A percentile compares a stretch with the other conserved stretches of the same genome.
Conservation (phyloP, 768 basidiomycete genomes). For the Tulasnella sp. region DNA sequence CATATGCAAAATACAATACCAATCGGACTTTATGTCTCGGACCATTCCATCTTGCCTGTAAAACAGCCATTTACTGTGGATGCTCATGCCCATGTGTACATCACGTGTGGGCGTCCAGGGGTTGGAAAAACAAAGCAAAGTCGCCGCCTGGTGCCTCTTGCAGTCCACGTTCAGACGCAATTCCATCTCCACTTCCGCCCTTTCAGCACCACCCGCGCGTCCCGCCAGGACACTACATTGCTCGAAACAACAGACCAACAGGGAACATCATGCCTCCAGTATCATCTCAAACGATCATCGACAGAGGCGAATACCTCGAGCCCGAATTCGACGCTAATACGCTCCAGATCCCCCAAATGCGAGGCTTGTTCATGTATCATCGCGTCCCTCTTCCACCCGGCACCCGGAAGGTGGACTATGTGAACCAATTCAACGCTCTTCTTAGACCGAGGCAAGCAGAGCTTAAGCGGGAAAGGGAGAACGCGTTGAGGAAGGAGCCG, state of each 20-base stretch:
- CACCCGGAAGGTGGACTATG: slow-evolving; percentile 66
- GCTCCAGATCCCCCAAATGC: slow-evolving; percentile 71
- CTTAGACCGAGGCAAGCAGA: slow-evolving; percentile 49
- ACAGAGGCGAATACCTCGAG: slow-evolving; percentile 65
- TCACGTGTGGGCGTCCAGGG: too few species aligned
- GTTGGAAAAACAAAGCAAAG: too few species aligned
- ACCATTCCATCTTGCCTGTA: too few species aligned
- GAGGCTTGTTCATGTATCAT: slow-evolving; percentile 68
- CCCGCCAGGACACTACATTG: background rate
- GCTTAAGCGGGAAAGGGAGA: slow-evolving; percentile 52
- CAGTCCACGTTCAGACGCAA: too few species aligned
- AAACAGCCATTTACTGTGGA: too few species aligned
- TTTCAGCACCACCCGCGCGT: too few species aligned
- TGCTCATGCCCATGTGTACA: too few species aligned
- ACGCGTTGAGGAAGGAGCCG: slow-evolving; percentile 56
- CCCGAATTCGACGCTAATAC: slow-evolving; percentile 62
- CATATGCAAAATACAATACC: background rate
- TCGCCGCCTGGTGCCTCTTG: too few species aligned
- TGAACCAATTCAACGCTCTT: slow-evolving; percentile 68
- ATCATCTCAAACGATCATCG: slow-evolving; percentile 68
- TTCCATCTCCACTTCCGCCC: background rate
- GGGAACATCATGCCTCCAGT: background rate
- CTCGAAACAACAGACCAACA: background rate
- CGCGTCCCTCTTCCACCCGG: slow-evolving; percentile 63
- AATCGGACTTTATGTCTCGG: background rate